phyloP scores from a whole-genome alignment of 2,329 filamentous ascomycete species.

The Hymenoscyphus scutula region DNA sequence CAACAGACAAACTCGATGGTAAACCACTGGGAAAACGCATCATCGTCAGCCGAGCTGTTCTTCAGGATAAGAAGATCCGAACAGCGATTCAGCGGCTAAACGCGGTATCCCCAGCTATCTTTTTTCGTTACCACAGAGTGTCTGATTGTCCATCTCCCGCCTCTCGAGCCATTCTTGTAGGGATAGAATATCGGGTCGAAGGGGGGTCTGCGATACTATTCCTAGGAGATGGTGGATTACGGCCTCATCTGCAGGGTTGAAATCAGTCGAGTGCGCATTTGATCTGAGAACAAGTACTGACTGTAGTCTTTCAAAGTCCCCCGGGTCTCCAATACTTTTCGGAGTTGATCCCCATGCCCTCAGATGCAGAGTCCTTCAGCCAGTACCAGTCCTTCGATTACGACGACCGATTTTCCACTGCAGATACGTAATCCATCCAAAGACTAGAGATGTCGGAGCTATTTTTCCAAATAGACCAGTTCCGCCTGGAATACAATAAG shows the following conservation, averaged over 20 bases:
- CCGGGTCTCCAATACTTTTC: conserved; percentile 6
- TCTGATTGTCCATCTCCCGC: neutral
- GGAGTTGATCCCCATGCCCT: conserved; percentile 4
- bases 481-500: conserved; percentile 17
- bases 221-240: too few species aligned
- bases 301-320: conserved; percentile 8
- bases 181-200: too few species aligned
- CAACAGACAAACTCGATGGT: neutral
- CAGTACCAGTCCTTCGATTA: conserved; percentile 17
- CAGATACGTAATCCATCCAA: neutral
- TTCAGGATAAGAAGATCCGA: neutral
- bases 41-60: neutral
- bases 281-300: neutral
- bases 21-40: neutral
- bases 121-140: neutral
- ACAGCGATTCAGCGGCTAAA: neutral
- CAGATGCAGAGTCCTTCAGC: conserved; percentile 3
- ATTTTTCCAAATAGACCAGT: conserved; percentile 9
- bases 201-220: too few species aligned
- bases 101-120: neutral
- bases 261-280: too few species aligned
- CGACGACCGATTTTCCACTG: neutral
- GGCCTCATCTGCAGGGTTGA: too few species aligned
- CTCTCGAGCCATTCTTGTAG: neutral
- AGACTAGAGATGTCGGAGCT: conserved; percentile 8